These are phyloP conservation scores for Vicia villosa DNA, from an alignment of 306 rosid genomes.

Conservation along the genomic window DNA sequence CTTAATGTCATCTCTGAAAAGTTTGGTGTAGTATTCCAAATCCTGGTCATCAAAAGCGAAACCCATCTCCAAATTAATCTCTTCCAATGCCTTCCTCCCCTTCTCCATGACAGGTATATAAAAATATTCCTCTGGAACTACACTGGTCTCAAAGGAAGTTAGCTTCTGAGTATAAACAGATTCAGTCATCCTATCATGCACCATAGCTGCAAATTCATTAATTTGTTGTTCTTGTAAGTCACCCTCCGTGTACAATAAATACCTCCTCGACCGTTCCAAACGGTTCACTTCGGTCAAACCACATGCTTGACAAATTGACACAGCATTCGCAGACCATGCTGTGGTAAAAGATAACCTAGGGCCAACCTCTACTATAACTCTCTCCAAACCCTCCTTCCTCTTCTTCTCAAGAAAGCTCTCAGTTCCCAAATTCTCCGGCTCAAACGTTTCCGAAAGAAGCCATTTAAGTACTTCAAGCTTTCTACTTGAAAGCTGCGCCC, in stretches of 20 bases:
- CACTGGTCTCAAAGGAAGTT: constrained; percentile 62
- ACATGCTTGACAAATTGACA: constrained; percentile 83
- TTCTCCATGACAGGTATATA: constrained; percentile 75
- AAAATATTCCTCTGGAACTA: constrained; percentile 66
- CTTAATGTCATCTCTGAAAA: constrained; percentile 75
- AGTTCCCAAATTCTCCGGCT: constrained; percentile 73
- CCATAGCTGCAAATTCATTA: constrained; percentile 67
- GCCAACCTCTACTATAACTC: constrained; percentile 78
- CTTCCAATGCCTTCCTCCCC: constrained; percentile 82
- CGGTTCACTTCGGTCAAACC: constrained; percentile 84
- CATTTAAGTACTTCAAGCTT: constrained; percentile 66
- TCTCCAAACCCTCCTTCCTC: constrained; percentile 57
- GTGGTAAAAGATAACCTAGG: constrained; percentile 91
- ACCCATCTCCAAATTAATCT: constrained; percentile 82
- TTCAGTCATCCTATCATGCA: constrained; percentile 94
- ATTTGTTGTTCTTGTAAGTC: constrained; percentile 58
- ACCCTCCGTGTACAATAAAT: constrained; percentile 57
- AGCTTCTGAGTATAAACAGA: constrained; percentile 69
- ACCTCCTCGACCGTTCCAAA: constrained; percentile 88
- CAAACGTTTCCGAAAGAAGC: constrained; percentile 91
- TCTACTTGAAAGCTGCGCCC: constrained; percentile 48
- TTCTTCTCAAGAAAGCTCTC: constrained; percentile 85
- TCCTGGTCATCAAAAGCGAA: constrained; percentile 95
- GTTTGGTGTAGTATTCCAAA: constrained; percentile 74
- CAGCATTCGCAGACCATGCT: constrained; percentile 93